Conservation (phyloP, 225 moss, liverwort and hornwort genomes). For the Marchantia paleacea region DNA sequence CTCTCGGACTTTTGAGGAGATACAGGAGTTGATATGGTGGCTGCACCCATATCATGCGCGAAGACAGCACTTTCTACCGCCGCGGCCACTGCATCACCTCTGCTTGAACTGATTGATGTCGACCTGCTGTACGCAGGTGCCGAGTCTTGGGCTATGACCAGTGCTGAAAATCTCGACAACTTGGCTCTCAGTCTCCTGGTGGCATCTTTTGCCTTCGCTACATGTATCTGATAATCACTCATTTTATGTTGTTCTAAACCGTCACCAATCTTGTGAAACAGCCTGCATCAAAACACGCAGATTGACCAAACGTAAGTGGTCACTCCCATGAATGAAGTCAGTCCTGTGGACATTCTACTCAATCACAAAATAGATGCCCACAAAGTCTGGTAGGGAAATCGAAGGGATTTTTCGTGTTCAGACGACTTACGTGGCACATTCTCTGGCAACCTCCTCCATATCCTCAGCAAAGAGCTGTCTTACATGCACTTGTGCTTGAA, state of each 20-base stretch:
- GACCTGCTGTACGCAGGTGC: slow-evolving; percentile 17
- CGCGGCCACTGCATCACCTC: slow-evolving; percentile 5
- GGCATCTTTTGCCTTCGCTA: slow-evolving; percentile 29
- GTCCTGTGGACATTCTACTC: background rate
- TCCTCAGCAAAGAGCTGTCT: slow-evolving; percentile 41
- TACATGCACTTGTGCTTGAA: slow-evolving; percentile 40
- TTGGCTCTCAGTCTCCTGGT: slow-evolving; percentile 30
- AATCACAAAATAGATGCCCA: background rate
- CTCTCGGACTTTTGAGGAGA: slow-evolving; percentile 35
- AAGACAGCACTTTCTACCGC: background rate
- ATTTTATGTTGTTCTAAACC: slow-evolving; percentile 40
- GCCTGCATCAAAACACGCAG: slow-evolving; percentile 26
- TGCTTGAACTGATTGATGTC: slow-evolving; percentile 25
- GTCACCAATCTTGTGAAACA: slow-evolving; percentile 46
- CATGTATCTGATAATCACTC: slow-evolving; percentile 34
- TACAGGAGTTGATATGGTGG: slow-evolving; percentile 9
- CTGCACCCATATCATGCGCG: slow-evolving; percentile 2
- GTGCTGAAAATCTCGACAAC: slow-evolving; percentile 23
- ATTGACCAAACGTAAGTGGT: background rate
- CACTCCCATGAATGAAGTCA: background rate
- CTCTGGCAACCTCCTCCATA: slow-evolving; percentile 45
- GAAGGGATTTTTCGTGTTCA: background rate
- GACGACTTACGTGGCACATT: slow-evolving; percentile 43
- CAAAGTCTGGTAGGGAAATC: background rate
- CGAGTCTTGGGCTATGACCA: slow-evolving; percentile 32